These are phyloP conservation scores for Hericium alpestre DNA, from an alignment of 768 basidiomycete genomes.

Conservation along the genomic window DNA sequence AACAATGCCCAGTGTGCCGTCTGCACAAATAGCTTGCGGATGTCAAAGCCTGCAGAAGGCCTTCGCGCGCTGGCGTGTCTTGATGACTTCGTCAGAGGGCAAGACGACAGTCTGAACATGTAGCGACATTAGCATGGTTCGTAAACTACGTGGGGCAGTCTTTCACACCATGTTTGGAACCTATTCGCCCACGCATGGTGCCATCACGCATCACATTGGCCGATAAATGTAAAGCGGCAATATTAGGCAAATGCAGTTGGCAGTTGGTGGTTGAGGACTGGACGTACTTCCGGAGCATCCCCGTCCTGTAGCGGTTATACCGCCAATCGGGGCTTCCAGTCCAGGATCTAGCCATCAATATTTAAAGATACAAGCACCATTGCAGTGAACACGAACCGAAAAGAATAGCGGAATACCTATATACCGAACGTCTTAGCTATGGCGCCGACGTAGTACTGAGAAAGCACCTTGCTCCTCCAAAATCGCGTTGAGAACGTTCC, in stretches of 20 bases:
- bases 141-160: not conserved
- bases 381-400: conserved; percentile 42
- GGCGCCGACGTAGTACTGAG: not conserved
- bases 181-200: conserved; percentile 81
- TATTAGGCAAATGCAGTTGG: not conserved
- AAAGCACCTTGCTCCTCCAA: conserved; percentile 45
- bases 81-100: conserved; percentile 77
- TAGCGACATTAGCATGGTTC: not conserved
- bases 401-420: conserved; percentile 66
- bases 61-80: conserved; percentile 75
- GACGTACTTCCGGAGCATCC: conserved; percentile 72
- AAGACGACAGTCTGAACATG: conserved; percentile 67
- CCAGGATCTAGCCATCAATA: conserved; percentile 24
- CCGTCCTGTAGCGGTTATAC: conserved; percentile 84
- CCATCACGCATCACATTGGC: conserved; percentile 81
- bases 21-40: conserved; percentile 83
- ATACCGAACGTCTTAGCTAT: not conserved
- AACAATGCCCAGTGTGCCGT: conserved; percentile 84
- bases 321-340: conserved; percentile 63
- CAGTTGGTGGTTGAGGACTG: not conserved
- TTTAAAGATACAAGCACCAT: not conserved
- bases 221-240: conserved; percentile 15
- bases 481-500: conserved; percentile 67
- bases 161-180: conserved; percentile 61
- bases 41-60: conserved; percentile 79